These are phyloP conservation scores for Trypanosoma mega DNA, from an alignment of 208 protist species.

Conservation along the genomic window DNA sequence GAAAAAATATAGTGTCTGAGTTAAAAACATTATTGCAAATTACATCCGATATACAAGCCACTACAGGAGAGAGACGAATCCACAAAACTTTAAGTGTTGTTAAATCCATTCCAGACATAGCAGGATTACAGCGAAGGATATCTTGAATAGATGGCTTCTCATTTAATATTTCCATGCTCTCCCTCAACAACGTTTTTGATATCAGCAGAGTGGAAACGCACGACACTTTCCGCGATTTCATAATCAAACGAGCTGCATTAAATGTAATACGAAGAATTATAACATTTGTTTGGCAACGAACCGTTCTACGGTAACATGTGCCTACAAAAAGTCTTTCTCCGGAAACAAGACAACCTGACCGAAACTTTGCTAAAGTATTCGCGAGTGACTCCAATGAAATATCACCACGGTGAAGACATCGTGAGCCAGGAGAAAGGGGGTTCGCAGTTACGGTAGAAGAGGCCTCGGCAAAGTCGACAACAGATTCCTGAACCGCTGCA, in stretches of 20 bases:
- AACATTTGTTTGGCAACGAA: conserved; percentile 51
- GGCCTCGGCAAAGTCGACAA: too few relatives aligned
- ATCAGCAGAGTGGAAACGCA: conserved; percentile 20
- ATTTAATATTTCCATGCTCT: conserved; percentile 9
- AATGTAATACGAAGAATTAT: conserved; percentile 49
- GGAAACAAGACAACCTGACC: conserved; percentile 49
- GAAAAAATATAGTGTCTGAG: conserved; percentile 57
- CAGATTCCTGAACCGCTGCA: too few relatives aligned
- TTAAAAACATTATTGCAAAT: conserved; percentile 63
- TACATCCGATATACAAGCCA: conserved; percentile 41
- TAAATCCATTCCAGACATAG: conserved; percentile 39
- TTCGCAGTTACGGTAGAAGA: too few relatives aligned
- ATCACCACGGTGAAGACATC: too few relatives aligned
- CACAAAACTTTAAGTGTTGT: conserved; percentile 33
- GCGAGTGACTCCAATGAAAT: conserved; percentile 28
- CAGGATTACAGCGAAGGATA: conserved; percentile 39
- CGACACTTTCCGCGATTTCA: conserved; percentile 20
- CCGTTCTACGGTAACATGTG: conserved; percentile 31
- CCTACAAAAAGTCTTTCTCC: conserved; percentile 61
- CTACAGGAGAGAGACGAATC: conserved; percentile 43
- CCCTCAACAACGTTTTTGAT: conserved; percentile 32
- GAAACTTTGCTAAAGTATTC: conserved; percentile 43
- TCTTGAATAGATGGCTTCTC: conserved; percentile 33
- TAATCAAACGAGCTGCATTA: conserved; percentile 14
- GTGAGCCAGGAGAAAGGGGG: too few relatives aligned